These are phyloP conservation scores for Fusarium sp. DNA, from an alignment of 2,329 filamentous ascomycete genomes.

Conservation along the genomic window DNA sequence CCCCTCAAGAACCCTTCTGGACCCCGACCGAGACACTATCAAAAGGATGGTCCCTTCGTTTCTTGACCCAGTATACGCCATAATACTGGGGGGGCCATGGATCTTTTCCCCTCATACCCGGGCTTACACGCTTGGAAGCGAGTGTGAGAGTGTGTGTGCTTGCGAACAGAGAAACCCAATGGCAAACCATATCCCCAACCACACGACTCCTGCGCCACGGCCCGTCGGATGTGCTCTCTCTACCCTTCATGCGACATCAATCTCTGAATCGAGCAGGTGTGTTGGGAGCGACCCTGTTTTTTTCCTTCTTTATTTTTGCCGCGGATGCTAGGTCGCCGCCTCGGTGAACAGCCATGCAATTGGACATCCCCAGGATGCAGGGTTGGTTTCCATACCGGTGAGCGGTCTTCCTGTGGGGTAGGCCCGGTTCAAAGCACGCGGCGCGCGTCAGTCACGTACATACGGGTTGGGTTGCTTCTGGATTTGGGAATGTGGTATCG, in stretches of 20 bases:
- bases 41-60: background rate
- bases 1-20: constrained; percentile 2
- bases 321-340: constrained; percentile 3
- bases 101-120: constrained; percentile 11
- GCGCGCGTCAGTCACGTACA: constrained; percentile 21
- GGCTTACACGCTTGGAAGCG: constrained; percentile 1
- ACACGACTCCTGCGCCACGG: constrained; percentile 20
- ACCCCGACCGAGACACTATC: constrained; percentile 1
- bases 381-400: constrained; percentile 37
- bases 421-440: background rate
- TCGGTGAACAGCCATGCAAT: constrained; percentile 13
- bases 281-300: constrained; percentile 17
- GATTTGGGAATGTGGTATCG: constrained; percentile 10
- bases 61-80: background rate
- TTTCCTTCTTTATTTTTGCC: background rate
- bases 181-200: constrained; percentile 1
- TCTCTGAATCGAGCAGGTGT: constrained; percentile 30
- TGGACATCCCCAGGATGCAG: constrained; percentile 28
- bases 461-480: constrained; percentile 2
- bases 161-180: background rate
- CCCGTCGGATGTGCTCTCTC: constrained; percentile 3
- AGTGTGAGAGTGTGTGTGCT: background rate
- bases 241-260: constrained; percentile 5
- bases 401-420: constrained; percentile 32
- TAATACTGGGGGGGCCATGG: background rate